These are phyloP conservation scores for Daedaleopsis nitida DNA, from an alignment of 768 basidiomycete species.

Conservation along the genomic window DNA sequence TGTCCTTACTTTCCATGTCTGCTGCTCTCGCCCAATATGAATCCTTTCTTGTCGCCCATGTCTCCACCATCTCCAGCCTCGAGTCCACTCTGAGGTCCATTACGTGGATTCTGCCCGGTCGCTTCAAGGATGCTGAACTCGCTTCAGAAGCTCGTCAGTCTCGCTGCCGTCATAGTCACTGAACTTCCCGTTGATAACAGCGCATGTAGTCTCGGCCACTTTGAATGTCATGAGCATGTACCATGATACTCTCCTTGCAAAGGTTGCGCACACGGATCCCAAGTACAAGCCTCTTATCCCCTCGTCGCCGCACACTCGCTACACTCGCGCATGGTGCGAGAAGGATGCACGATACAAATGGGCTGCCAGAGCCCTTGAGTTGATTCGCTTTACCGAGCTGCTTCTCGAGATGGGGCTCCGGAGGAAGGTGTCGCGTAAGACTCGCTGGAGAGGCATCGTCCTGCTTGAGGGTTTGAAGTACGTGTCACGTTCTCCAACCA, in stretches of 20 bases:
- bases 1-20: slow-evolving; percentile 49
- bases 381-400: slow-evolving; percentile 81
- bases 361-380: slow-evolving; percentile 72
- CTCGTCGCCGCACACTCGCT: slow-evolving; percentile 79
- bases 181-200: slow-evolving; percentile 13
- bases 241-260: slow-evolving; percentile 88
- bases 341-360: slow-evolving; percentile 73
- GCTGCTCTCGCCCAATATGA: slow-evolving; percentile 75
- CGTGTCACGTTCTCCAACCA: slow-evolving; percentile 27
- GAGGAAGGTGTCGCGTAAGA: slow-evolving; percentile 64
- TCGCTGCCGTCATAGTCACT: slow-evolving; percentile 12
- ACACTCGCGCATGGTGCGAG: slow-evolving; percentile 85
- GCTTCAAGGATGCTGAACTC: slow-evolving; percentile 96
- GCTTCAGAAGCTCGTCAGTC: slow-evolving; percentile 92
- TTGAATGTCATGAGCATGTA: slow-evolving; percentile 90
- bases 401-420: slow-evolving; percentile 87
- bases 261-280: slow-evolving; percentile 61
- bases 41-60: slow-evolving; percentile 80
- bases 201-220: slow-evolving; percentile 73
- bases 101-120: slow-evolving; percentile 94
- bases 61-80: slow-evolving; percentile 81
- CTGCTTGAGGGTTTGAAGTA: slow-evolving; percentile 86
- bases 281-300: slow-evolving; percentile 78
- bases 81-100: slow-evolving; percentile 88
- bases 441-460: slow-evolving; percentile 77